These are phyloP conservation scores for Gaultheria prostrata DNA, from an alignment of 148 eudicot genomes.

Conservation along the genomic window DNA sequence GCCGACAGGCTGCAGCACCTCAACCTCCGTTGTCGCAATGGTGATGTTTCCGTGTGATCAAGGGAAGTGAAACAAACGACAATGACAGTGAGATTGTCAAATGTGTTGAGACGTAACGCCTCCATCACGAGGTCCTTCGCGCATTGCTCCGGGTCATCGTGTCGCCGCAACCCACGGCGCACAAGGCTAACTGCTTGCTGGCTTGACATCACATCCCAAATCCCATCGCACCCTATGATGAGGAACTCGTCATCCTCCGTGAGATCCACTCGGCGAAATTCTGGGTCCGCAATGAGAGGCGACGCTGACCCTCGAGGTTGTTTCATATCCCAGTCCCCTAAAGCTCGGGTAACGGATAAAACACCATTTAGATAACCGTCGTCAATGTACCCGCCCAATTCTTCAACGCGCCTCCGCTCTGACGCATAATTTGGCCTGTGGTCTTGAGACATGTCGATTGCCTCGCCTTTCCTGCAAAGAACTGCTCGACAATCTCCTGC, in stretches of 20 bases:
- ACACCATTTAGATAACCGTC: conserved; percentile 81
- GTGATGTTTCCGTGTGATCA: conserved; percentile 33
- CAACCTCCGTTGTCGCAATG: conserved; percentile 36
- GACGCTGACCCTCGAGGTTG: conserved; percentile 59
- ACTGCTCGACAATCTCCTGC: conserved; percentile 90
- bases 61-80: conserved; percentile 57
- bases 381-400: conserved; percentile 65
- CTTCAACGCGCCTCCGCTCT: conserved; percentile 58
- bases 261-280: conserved; percentile 49
- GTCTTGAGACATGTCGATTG: conserved; percentile 81
- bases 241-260: conserved; percentile 88
- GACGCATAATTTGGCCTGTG: conserved; percentile 60
- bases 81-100: conserved; percentile 71
- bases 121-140: conserved; percentile 72
- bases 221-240: conserved; percentile 79
- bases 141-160: conserved; percentile 70
- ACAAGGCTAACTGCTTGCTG: conserved; percentile 75
- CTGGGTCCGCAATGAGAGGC: conserved; percentile 76
- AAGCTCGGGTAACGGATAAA: conserved; percentile 64
- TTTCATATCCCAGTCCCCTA: conserved; percentile 94
- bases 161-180: conserved; percentile 62
- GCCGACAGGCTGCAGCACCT: conserved; percentile 58
- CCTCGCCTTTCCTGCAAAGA: conserved; percentile 75
- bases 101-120: conserved; percentile 63
- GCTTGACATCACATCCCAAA: conserved; percentile 87